Evolutionary conservation across 2,329 filamentous ascomycete genomes (phyloP), one percentile per base, ranked within the genome.

Genomic region (Xylaria digitata): DNA sequence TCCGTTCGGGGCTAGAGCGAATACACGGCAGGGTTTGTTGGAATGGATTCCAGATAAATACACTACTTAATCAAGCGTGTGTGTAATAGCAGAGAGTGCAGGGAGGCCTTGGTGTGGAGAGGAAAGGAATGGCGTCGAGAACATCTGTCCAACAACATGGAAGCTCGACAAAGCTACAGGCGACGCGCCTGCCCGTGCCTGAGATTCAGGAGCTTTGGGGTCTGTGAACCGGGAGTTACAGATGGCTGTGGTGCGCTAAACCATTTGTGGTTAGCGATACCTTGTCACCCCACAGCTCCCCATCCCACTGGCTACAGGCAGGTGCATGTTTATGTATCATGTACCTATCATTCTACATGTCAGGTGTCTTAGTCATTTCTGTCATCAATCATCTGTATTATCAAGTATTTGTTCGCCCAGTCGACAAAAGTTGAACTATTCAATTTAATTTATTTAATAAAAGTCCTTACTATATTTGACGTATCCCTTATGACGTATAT

Each of bases 151-250:
- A 37, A 37, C 50, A 58, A 66, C 65, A 66, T 69, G 61, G 62
- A 72, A 72, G 71, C 71, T 72, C 67, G 52, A 69, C 26, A 69
- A 70, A 48, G 46, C 64, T 40, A 56, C 26, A 59, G 59, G 65
- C 70, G 70, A 74, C 73, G 73, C 73, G 73, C 68, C 69, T 65
- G 32, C 68, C 65, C 65, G 59, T 72, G 67, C 56, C 67, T 73
- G 67, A 63, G 69, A 67, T 70, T 71, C 67, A 71, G 68, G 71
- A 71, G 71, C 71, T 72, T 50, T 65, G 67, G 70, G 69, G 69
- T 66, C 70, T 62, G 63, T 70, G 68, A 69, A 15, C 71, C 67
- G 71, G 67, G 68, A 59, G 54, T 49, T 63, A 52, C 66, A 61
- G 56, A 57, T 43, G 42, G 56, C 53, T 63, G 59, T 52, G 48